Conservation (phyloP, 2,329 filamentous ascomycete genomes). For the Emmonsia crescens region DNA sequence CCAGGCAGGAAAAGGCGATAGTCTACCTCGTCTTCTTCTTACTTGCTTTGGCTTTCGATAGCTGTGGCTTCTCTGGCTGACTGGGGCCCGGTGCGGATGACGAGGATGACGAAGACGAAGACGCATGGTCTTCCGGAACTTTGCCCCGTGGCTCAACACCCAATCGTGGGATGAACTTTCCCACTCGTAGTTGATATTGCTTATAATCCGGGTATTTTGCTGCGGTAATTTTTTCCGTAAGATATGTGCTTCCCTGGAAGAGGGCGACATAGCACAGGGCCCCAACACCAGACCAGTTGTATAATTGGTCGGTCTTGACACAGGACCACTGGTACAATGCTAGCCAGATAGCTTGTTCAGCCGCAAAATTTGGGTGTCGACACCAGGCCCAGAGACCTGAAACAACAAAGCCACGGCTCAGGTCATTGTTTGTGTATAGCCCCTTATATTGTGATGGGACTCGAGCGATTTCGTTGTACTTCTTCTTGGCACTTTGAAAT, state of each 20-base stretch:
- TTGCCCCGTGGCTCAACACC: constrained; percentile 23
- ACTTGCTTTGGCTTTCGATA: neutral
- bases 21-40: neutral
- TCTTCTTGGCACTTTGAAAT: constrained; percentile 69
- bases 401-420: constrained; percentile 82
- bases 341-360: constrained; percentile 86
- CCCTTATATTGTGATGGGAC: constrained; percentile 45
- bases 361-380: constrained; percentile 88
- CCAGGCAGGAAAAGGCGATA: too few species aligned
- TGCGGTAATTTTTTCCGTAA: constrained; percentile 72
- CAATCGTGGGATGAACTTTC: constrained; percentile 62
- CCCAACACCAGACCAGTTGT: constrained; percentile 70
- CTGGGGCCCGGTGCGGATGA: constrained; percentile 14
- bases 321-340: constrained; percentile 80
- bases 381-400: constrained; percentile 78
- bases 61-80: constrained; percentile 11
- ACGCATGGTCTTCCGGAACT: neutral
- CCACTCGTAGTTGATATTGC: constrained; percentile 71
- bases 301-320: constrained; percentile 56
- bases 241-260: constrained; percentile 79
- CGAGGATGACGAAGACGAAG: neutral
- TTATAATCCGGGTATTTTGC: constrained; percentile 82
- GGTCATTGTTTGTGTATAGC: constrained; percentile 55
- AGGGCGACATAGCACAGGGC: constrained; percentile 60
- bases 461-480: constrained; percentile 63